Base-by-base conservation (phyloP, 2,329 filamentous ascomycete species). In the Macroventuria anomochaeta region DNA sequence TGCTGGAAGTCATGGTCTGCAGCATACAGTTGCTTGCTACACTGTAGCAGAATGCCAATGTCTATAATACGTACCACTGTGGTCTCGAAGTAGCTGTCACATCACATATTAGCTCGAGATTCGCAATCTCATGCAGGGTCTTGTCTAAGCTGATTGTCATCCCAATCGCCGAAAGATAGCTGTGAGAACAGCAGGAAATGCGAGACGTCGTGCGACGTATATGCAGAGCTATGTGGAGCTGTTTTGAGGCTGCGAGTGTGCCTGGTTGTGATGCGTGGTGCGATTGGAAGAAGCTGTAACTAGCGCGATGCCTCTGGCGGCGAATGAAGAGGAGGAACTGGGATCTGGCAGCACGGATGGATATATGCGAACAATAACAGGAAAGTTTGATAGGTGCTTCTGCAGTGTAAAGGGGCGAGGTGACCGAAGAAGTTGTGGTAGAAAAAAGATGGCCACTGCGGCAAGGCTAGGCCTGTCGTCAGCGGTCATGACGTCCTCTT, bases 261-360 rank as follows among this genome's bases (percentile, higher is more conserved):
- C 36, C 28, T 18, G 53, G 42, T 47, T 52, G 67, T 62, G 57
- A 67, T 64, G 51, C 20, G 49, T 48, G 37, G 54, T 59, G 46
- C 59, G 55, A 71, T 67, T 72, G 68, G 68, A 44, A 55, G 40
- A 44, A 55, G 56, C 37, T 56, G 46, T 58, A 32, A 41, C 59
- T 65, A 64, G 64, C 54, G 53, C 39, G 44, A 39, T 42, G 47
- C 59, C 52, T 52, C 42, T 40, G 56, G 51, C 54, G 63, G 66
- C 69, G 61, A 73, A 71, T 72, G 36, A 60, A 41, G n/a, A 12
- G 39, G n/a, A n/a, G n/a, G 20, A n/a, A 7, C 7, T 34, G 41
- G 31, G 38, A 29, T 29, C 38, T 13, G 17, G 39, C 39, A 32
- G 12, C 26, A 32, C 21, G 17, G 17, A 8, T 21, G 18, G 17